phyloP scores from a whole-genome alignment of 202 grass and related monocot species.

The Cymbopogon flexuosus region DNA sequence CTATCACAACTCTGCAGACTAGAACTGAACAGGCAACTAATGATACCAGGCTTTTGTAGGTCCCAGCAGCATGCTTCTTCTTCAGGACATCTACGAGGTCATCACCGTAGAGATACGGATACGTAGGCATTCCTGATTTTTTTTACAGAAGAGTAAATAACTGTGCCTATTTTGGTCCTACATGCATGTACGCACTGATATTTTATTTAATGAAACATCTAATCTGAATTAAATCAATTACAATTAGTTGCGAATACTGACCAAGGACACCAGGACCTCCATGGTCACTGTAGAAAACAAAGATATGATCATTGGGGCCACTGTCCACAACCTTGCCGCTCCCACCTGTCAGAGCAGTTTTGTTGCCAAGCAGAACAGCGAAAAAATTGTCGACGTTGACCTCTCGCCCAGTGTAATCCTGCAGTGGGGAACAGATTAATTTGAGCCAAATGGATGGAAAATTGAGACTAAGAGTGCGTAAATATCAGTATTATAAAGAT shows the following conservation, averaged over 20 bases:
- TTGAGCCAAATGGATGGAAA: constrained; percentile 10
- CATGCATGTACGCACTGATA: not conserved
- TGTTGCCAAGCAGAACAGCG: constrained; percentile 82
- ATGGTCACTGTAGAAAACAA: constrained; percentile 91
- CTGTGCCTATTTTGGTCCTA: not conserved
- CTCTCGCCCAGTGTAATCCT: constrained; percentile 86
- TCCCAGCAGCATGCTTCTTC: constrained; percentile 77
- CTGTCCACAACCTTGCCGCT: constrained; percentile 89
- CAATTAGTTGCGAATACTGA: constrained; percentile 40
- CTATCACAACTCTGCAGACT: constrained; percentile 6
- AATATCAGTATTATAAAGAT: not conserved
- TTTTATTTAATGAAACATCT: not conserved
- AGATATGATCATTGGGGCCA: constrained; percentile 90
- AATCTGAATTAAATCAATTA: constrained; percentile 22
- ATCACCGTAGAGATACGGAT: constrained; percentile 81
- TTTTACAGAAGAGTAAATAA: constrained; percentile 16
- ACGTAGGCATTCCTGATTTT: constrained; percentile 80
- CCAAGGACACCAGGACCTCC: constrained; percentile 90
- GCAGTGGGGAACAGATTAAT: constrained; percentile 4
- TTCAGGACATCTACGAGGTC: constrained; percentile 74
- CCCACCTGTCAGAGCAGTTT: constrained; percentile 73
- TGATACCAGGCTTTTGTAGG: constrained; percentile 90
- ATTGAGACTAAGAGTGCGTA: not conserved
- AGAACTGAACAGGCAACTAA: constrained; percentile 11
- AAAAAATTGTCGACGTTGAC: constrained; percentile 80